These are phyloP conservation scores for Globisporangium parvum DNA, from an alignment of 352 stramenopile genomes.

Conservation along the genomic window DNA sequence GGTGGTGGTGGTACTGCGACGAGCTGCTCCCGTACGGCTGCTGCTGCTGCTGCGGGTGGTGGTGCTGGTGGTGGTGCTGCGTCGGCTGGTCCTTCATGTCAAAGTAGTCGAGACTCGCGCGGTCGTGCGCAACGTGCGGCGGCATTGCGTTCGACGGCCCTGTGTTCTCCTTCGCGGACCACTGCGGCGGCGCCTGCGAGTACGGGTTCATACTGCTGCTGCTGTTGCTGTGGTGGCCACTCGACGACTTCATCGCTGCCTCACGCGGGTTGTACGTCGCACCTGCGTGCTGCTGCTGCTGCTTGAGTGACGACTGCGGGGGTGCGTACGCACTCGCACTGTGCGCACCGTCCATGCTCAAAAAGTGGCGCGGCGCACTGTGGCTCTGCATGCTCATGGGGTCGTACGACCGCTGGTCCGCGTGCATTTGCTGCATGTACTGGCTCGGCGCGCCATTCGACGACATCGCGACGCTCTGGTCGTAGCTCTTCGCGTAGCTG, in stretches of 20 bases:
- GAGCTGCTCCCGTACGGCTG: conserved; percentile 35
- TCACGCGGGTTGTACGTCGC: conserved; percentile 18
- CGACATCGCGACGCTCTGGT: conserved; percentile 17
- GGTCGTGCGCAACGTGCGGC: conserved; percentile 28
- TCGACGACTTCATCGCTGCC: conserved; percentile 24
- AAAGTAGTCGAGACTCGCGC: conserved; percentile 55
- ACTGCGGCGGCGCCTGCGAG: conserved; percentile 51
- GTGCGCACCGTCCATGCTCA: conserved; percentile 33
- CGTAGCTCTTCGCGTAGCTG: conserved; percentile 58
- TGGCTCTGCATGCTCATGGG: conserved; percentile 42
- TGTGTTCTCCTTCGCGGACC: conserved; percentile 41
- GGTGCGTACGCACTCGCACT: conserved; percentile 13
- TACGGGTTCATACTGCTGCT: conserved; percentile 23
- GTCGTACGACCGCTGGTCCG: conserved; percentile 72
- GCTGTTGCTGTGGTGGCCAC: conserved; percentile 9
- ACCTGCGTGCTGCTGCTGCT: conserved; percentile 15
- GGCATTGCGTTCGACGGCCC: conserved; percentile 11
- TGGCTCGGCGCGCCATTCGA: conserved; percentile 21
- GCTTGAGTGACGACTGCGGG: conserved; percentile 38
- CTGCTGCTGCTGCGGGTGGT: conserved; percentile 24
- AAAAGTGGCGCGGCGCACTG: conserved; percentile 51
- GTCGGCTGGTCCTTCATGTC: conserved; percentile 60
- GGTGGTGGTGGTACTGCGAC: conserved; percentile 61
- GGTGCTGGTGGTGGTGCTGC: conserved; percentile 37
- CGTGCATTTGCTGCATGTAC: conserved; percentile 70